Percentiles rank a stretch among this genome's conserved stretches.
Evolutionary conservation across 345 rosid species (phyloP).

Genomic region (Dovyalis caffra): DNA sequence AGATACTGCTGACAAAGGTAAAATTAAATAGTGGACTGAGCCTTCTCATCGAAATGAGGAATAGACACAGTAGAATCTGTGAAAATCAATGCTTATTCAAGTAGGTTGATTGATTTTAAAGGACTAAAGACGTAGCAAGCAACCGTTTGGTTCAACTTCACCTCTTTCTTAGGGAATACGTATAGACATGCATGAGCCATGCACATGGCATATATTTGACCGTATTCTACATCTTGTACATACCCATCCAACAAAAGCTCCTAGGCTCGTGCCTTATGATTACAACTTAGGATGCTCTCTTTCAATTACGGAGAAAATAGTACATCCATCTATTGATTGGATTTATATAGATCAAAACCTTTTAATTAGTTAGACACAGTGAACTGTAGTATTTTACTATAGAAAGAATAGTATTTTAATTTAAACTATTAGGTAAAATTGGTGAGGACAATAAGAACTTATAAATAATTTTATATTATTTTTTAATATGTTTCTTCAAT

Average conservation of each 20-base stretch:
- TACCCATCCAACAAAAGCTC: neutral
- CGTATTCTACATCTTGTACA: neutral
- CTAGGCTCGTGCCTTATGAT: neutral
- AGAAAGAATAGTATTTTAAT: no score
- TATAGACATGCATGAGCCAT: constrained; percentile 30
- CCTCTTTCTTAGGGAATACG: neutral
- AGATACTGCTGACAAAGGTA: neutral
- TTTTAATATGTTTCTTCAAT: no score
- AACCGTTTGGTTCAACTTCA: neutral
- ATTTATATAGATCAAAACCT: neutral
- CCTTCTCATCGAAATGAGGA: constrained; percentile 20
- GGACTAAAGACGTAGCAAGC: neutral
- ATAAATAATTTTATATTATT: no score
- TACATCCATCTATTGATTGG: neutral
- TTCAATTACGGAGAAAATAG: neutral
- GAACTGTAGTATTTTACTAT: no score
- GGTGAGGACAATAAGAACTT: no score
- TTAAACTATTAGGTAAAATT: no score
- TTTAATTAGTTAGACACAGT: no score
- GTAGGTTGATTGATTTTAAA: constrained; percentile 19
- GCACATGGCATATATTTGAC: constrained; percentile 22
- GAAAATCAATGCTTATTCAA: constrained; percentile 24
- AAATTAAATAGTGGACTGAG: constrained; percentile 7
- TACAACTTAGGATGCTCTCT: neutral
- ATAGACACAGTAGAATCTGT: neutral